These are phyloP conservation scores for Phytophthora multivora DNA, from an alignment of 352 stramenopile genomes.

Conservation along the genomic window DNA sequence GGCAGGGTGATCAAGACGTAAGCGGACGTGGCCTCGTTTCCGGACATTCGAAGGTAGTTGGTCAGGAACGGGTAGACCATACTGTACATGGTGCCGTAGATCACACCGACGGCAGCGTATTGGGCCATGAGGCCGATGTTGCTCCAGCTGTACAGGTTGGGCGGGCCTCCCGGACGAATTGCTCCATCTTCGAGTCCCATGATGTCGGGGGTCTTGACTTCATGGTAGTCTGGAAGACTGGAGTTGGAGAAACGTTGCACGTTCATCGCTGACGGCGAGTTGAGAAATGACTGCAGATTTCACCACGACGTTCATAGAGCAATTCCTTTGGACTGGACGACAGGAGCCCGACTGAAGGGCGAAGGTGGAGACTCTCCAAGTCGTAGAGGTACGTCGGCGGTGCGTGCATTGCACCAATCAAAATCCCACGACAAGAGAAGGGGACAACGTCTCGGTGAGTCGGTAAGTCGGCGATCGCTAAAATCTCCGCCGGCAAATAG, in stretches of 20 bases:
- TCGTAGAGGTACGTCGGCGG: slow-evolving; percentile 2
- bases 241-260: slow-evolving; percentile 21
- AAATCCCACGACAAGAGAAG: slow-evolving; percentile 3
- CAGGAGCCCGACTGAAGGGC: background rate
- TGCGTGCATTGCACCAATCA: slow-evolving; percentile 32
- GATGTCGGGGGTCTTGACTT: slow-evolving; percentile 31
- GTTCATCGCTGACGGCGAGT: slow-evolving; percentile 13
- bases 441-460: background rate
- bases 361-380: background rate
- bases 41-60: slow-evolving; percentile 36
- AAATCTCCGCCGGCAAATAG: no score
- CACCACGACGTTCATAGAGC: background rate
- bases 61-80: slow-evolving; percentile 31
- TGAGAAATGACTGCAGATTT: slow-evolving; percentile 14
- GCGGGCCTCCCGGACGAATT: slow-evolving; percentile 31
- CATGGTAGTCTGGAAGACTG: slow-evolving; percentile 21
- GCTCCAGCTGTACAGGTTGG: slow-evolving; percentile 30
- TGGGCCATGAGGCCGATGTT: slow-evolving; percentile 40
- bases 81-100: slow-evolving; percentile 41
- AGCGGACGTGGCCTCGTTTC: slow-evolving; percentile 30
- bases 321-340: background rate
- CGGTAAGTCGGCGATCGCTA: background rate
- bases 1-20: slow-evolving; percentile 41
- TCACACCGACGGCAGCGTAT: slow-evolving; percentile 36
- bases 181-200: slow-evolving; percentile 35